Base-by-base conservation (phyloP, 257 asterid species). In the Paraleonurus japonicus region DNA sequence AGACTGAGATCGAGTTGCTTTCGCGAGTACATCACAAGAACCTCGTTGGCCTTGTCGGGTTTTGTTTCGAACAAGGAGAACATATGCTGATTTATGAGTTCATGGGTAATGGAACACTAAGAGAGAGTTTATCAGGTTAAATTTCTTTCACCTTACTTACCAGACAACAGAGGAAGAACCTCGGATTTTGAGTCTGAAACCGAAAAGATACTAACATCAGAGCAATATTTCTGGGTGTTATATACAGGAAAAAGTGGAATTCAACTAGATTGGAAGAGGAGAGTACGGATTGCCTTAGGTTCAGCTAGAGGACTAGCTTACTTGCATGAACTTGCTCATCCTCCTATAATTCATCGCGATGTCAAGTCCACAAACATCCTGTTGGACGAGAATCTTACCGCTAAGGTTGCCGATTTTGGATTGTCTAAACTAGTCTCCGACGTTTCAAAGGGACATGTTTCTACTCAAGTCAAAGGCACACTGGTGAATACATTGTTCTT, bases 391-490 rank as follows among this genome's bases (percentile, higher is more conserved):
- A 84, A 87, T 67, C 82, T 90, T 22, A 90, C 90, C 2, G 95
- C 97, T 22, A 93, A 93, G 80, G 98, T 93, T 65, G 96, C 97
- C 6, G 98, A 93, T 80, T 93, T 93, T 37, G 98, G 98, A 51
- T 70, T 93, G 85, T 93, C 95, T 55, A 93, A 93, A 80, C 89
- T 88, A 35, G 94, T 93, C 5, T 87, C 91, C 0, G 97, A 90
- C 59, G 70, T 72, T 63, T 85, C 96, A 37, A 90, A 93, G 72
- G 97, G 90, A 16, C 97, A 93, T 48, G 94, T 93, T 22, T 93
- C 98, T 4, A 90, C 98, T 75, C 98, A 93, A 87, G 97, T 93
- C 20, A 93, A 93, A 80, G 98, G 98, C 79, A 93, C 98, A 33
- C 72, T 93, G 86, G 98, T 92, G 58, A 76, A 76, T 62, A 47